Evolutionary conservation across 257 asterid genomes (phyloP).

Genomic region (Scutellaria baicalensis): DNA sequence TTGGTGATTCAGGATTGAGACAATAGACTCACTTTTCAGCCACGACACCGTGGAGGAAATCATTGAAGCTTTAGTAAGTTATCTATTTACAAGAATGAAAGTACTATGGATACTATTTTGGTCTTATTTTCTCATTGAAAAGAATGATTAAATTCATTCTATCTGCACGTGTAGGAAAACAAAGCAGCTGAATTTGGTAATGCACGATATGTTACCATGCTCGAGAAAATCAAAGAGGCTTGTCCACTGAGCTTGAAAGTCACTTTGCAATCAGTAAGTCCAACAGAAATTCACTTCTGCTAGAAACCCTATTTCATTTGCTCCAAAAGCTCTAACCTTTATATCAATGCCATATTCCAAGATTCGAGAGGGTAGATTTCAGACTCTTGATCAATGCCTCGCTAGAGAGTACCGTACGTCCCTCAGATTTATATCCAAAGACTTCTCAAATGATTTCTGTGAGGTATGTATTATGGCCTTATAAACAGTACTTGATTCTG

Average conservation of each 20-base stretch:
- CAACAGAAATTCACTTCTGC: background rate
- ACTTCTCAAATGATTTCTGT: constrained; percentile 53
- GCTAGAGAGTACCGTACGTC: constrained; percentile 76
- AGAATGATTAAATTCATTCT: background rate
- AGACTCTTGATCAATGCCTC: constrained; percentile 87
- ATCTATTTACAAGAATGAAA: background rate
- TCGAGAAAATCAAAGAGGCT: constrained; percentile 63
- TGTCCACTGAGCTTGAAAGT: constrained; percentile 94
- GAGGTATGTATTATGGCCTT: constrained; percentile 53
- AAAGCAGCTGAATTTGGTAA: constrained; percentile 44
- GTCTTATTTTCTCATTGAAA: background rate
- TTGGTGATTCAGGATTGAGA: constrained; percentile 52
- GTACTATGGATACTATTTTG: background rate
- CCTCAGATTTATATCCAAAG: constrained; percentile 57
- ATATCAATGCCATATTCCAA: constrained; percentile 21
- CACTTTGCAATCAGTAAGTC: constrained; percentile 87
- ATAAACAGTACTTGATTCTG: background rate
- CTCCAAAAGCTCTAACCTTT: background rate
- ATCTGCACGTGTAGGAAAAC: constrained; percentile 41
- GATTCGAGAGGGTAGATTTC: constrained; percentile 95
- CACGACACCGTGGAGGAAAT: constrained; percentile 86
- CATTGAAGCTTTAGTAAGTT: constrained; percentile 75
- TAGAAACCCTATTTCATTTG: background rate
- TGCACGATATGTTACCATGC: constrained; percentile 35
- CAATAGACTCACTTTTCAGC: constrained; percentile 65